Conservation (phyloP, 768 basidiomycete species). For the Pulveroboletus sp. region DNA sequence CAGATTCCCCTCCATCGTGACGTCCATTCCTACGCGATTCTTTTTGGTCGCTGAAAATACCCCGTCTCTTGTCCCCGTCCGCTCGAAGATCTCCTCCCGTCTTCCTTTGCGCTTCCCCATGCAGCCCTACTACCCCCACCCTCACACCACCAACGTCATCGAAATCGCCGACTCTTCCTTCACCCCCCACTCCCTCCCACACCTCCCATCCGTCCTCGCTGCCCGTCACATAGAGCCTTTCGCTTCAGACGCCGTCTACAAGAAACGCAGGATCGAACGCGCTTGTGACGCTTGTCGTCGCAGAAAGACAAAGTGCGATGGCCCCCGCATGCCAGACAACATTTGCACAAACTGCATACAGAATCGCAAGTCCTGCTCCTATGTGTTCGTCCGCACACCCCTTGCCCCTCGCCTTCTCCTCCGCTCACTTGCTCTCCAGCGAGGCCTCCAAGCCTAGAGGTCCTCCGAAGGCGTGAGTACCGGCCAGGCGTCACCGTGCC, state of each 20-base stretch:
- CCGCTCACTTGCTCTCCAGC: constrained; percentile 28
- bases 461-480: constrained; percentile 61
- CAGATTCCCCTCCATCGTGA: no score
- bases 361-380: constrained; percentile 50
- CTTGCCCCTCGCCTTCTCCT: neutral
- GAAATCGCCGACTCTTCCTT: constrained; percentile 22
- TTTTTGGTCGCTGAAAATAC: neutral
- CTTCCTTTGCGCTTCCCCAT: constrained; percentile 1
- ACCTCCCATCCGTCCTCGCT: constrained; percentile 8
- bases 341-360: constrained; percentile 56
- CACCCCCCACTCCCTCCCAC: neutral
- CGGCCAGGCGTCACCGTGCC: neutral
- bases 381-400: constrained; percentile 41
- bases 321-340: constrained; percentile 45
- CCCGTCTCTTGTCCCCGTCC: neutral
- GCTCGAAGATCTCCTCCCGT: no score
- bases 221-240: constrained; percentile 2
- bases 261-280: constrained; percentile 47
- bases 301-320: constrained; percentile 59
- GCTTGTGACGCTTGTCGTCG: constrained; percentile 59
- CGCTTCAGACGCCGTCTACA: constrained; percentile 19
- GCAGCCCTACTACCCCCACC: constrained; percentile 17
- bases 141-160: constrained; percentile 23
- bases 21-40: no score
- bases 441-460: constrained; percentile 62